Evolutionary conservation across 345 rosid species (phyloP), one percentile per base, ranked within the genome.

Genomic region (Eucalyptus urophylla): DNA sequence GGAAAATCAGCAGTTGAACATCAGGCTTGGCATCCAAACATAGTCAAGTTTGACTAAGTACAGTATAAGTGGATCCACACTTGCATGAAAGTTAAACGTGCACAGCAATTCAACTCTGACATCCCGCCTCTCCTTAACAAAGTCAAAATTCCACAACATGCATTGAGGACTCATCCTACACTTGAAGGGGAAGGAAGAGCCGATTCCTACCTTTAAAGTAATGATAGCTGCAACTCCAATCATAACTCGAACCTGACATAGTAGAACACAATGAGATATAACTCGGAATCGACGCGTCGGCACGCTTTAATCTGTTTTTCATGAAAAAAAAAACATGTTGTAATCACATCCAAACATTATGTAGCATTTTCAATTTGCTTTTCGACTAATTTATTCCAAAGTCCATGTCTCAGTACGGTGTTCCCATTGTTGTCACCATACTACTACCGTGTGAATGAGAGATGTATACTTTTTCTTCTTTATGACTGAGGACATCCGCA

Each of bases 241-340:
- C 56, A 96, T 97, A 50, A 95, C 93, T 69, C 54, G 72, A 89
- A 58, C 47, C 88, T 43, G 87, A 92, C 90, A 33, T 5, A 47
- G 45, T 13, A 88, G 95, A 92, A 89, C 92, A 97, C 98, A 96
- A 95, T 97, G 91, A 97, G 93, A 92, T 98, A 96, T 86, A 95
- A 94, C 93, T 96, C 97, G 92, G 24, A 76, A 37, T 76, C 24
- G 2, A 76, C 29, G 12, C 43, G 12, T 96, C 94, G 86, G 95
- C 98, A 90, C 93, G 90, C 92, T 95, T 91, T 72, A 97, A 95
- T 89, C 97, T 98, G 87, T 93, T 97, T 92, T 97, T 94, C 91
- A 95, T 91, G 49, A 96, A 19, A 51, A 16, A 51, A 19, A 19
- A 97, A 92, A 76, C 27, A 37, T 11, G 12, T 21, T 43, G 45